Conservation (phyloP, 2,329 filamentous ascomycete species). For the Escovopsis sp. region DNA sequence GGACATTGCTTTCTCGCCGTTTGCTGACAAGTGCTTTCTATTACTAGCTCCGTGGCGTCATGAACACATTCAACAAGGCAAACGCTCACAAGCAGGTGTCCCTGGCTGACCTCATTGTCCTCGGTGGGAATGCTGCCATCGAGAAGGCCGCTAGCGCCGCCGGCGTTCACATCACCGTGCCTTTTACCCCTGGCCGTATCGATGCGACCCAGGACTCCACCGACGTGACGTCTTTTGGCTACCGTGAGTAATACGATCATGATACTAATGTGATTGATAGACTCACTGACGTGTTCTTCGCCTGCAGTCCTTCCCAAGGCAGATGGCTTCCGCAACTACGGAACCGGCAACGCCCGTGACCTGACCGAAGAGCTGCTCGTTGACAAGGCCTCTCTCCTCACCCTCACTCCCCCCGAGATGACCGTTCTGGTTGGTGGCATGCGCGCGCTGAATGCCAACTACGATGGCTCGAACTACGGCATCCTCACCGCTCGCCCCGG, state of each 20-base stretch:
- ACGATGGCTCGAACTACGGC: conserved; percentile 49
- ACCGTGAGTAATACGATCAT: conserved; percentile 19
- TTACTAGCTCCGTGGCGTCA: conserved; percentile 25
- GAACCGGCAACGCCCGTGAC: conserved; percentile 43
- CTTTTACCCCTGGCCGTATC: conserved; percentile 58
- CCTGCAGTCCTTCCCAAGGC: conserved; percentile 42
- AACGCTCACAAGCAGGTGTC: conserved; percentile 51
- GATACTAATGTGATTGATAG: no score
- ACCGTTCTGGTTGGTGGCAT: conserved; percentile 58
- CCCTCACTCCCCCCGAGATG: conserved; percentile 53
- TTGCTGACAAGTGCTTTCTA: no score
- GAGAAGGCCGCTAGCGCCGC: conserved; percentile 49
- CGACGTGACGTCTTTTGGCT: conserved; percentile 45
- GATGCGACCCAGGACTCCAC: conserved; percentile 60
- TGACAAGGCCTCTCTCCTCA: conserved; percentile 56
- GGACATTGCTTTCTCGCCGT: no score
- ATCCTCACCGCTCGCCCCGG: conserved; percentile 54
- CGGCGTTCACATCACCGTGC: conserved; percentile 38
- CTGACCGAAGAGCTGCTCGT: conserved; percentile 54
- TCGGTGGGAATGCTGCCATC: conserved; percentile 52
- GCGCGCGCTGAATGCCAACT: conserved; percentile 55
- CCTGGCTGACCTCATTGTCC: conserved; percentile 59
- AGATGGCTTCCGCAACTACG: conserved; percentile 70
- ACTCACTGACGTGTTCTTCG: not conserved
- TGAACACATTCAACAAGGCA: conserved; percentile 45